phyloP scores from a whole-genome alignment of 2,329 filamentous ascomycete species.

The Ophiostoma perfectum region DNA sequence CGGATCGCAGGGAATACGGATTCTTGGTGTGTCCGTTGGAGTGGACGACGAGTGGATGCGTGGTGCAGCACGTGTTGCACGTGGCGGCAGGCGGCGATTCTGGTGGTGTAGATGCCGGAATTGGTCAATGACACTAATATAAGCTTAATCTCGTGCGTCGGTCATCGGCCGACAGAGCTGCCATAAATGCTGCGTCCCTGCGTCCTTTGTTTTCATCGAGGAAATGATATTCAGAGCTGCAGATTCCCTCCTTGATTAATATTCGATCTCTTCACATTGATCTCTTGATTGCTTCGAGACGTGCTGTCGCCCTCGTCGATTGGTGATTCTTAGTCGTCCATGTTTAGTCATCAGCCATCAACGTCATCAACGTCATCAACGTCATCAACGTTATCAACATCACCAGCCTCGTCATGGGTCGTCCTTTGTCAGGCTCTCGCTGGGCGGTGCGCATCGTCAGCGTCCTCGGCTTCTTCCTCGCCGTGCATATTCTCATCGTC shows the following conservation, averaged over 20 bases:
- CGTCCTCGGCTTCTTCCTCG: slow-evolving; percentile 19
- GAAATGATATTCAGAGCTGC: background rate
- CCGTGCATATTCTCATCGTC: slow-evolving; percentile 15
- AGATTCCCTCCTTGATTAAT: background rate
- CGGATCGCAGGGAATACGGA: slow-evolving; percentile 1
- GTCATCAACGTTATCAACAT: background rate
- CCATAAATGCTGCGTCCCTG: background rate
- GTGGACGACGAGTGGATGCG: background rate
- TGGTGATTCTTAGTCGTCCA: too few species aligned
- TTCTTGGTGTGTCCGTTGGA: background rate
- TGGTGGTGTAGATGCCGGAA: slow-evolving; percentile 8
- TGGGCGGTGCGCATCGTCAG: slow-evolving; percentile 22
- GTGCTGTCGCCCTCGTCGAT: background rate
- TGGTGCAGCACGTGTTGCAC: background rate
- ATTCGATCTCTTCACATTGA: background rate
- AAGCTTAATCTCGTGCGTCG: slow-evolving; percentile 2
- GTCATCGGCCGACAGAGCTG: background rate
- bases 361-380: background rate
- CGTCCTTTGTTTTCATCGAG: background rate
- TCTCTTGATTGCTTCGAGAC: background rate
- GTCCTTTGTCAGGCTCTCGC: background rate
- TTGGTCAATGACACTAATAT: slow-evolving; percentile 5
- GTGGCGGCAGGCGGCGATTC: slow-evolving; percentile 1
- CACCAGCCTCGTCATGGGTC: too few species aligned
- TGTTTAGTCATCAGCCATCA: background rate